Base-by-base conservation (phyloP, 2,329 filamentous ascomycete genomes). In the Aspergillus sp. region DNA sequence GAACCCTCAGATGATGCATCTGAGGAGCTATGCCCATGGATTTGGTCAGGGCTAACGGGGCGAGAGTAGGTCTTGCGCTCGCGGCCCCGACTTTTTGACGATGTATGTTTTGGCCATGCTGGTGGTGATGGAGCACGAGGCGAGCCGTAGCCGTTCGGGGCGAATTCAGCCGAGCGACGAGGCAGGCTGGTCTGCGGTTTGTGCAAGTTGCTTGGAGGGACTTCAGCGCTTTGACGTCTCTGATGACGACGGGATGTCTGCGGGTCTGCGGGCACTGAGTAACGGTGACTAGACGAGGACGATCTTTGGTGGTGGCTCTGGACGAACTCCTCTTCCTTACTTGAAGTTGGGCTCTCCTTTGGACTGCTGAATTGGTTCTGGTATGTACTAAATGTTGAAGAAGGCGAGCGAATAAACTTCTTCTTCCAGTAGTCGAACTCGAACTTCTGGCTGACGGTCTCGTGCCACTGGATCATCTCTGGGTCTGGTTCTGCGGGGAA, bases 401-500 rank as follows among this genome's bases (percentile, higher is more conserved):
- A 68, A 5, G 74, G 73, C 26, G 69, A 62, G 12, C 68, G 68
- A 11, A 71, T 65, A 11, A 68, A 66, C 15, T 68, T 75, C 63
- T 69, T 78, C 73, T 66, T 77, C 71, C 69, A 65, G 55, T 71
- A 84, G 64, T 93, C 87, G 55, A 83, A 80, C 60, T 86, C 84
- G 48, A 96, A 76, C 64, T 84, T 85, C 57, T 88, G 82, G 36
- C 86, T 89, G 56, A 96, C 93, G 2, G 82, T 80, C 64, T 89
- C 86, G 71, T 98, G 92, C 93, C 95, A 99, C 57, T 82, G 80
- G 55, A 92, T 85, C 75, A 96, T 92, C n/a, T 89, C 88, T 4
- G 82, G 77, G 66, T 98, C 93, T 1, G 92, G 84, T 43, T 84
- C 78, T 2, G 81, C 71, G 0, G 95, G 93, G 57, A 93, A 89